Evolutionary conservation across 305 asterid species (phyloP), one percentile per base, ranked within the genome.

Genomic region (Fraxinus floribunda): DNA sequence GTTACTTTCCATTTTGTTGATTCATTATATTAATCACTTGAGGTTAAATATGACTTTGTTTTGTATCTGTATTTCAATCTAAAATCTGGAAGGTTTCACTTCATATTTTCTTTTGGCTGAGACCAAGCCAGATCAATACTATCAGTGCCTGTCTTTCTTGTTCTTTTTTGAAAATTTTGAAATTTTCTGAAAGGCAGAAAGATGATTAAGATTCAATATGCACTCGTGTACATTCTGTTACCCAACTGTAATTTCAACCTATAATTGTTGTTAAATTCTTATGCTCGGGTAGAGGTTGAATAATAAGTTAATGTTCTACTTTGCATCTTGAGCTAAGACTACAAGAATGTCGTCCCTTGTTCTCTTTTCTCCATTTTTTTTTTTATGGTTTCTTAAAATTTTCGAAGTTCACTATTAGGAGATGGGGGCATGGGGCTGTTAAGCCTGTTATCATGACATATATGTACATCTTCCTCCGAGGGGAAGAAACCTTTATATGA

Each of bases 61-160:
- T 64, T 55, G 13, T 76, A 15, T 22, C 75, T 80, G 8, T 84
- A 77, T 76, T 79, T 26, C 77, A 64, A 55, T 52, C 20, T 76
- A 75, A 32, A 81, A 18, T 66, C 71, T 24, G 73, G 57, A 68
- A 76, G 62, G 36, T 76, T 73, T 80, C 73, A 36, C 83, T 49
- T 71, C 55, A 57, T 57, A 26, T 83, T 22, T 30, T 75, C 60
- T 49, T 60, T 75, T 74, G 84, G 38, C 9, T 29, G 8, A 78
- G 75, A 10, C 36, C 35, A 35, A 46, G 34, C 71, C 74, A 62
- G 36, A 29, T 64, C 49, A 11, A 38, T 36, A 57, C 62, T 81
- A 32, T 77, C 77, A 5, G 29, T 22, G 72, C 16, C 4, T 8
- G 29, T 24, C 71, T 62, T 62, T 62, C 32, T 71, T 24, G 38